These are phyloP conservation scores for Saturnispora quitensis DNA, from an alignment of 805 yeast species.

Conservation along the genomic window DNA sequence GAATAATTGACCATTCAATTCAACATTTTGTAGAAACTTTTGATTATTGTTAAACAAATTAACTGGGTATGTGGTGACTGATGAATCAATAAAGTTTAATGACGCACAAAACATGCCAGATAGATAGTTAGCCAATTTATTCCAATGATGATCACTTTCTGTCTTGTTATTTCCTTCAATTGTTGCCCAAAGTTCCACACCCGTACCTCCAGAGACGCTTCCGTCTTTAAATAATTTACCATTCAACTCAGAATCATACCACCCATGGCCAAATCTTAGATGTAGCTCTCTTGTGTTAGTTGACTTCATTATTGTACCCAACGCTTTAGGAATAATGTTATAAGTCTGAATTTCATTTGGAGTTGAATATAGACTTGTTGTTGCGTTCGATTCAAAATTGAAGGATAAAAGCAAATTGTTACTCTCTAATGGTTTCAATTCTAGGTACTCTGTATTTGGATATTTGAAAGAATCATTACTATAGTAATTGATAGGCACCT, in stretches of 20 bases:
- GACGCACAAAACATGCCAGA: constrained; percentile 96
- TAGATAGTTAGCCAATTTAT: constrained; percentile 56
- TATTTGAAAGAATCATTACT: constrained; percentile 15
- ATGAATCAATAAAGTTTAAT: constrained; percentile 73
- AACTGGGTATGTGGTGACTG: constrained; percentile 65
- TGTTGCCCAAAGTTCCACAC: constrained; percentile 88
- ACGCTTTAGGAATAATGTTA: constrained; percentile 66
- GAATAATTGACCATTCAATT: constrained; percentile 36
- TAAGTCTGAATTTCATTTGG: constrained; percentile 34
- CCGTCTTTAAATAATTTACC: constrained; percentile 76
- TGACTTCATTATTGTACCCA: constrained; percentile 65
- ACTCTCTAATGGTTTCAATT: constrained; percentile 62
- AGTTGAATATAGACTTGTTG: constrained; percentile 22
- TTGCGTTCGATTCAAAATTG: constrained; percentile 54
- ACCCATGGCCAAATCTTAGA: constrained; percentile 83
- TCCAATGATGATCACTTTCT: constrained; percentile 62
- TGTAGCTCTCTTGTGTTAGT: constrained; percentile 70
- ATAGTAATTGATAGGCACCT: background rate
- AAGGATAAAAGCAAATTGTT: constrained; percentile 66
- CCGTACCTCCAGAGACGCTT: constrained; percentile 75
- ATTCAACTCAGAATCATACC: constrained; percentile 89
- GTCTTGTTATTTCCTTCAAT: constrained; percentile 52
- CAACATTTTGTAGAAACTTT: constrained; percentile 16
- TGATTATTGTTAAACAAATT: constrained; percentile 28
- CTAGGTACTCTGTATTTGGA: constrained; percentile 54